Evolutionary conservation across 306 rosid species (phyloP).

Genomic region (Trifolium fragiferum): DNA sequence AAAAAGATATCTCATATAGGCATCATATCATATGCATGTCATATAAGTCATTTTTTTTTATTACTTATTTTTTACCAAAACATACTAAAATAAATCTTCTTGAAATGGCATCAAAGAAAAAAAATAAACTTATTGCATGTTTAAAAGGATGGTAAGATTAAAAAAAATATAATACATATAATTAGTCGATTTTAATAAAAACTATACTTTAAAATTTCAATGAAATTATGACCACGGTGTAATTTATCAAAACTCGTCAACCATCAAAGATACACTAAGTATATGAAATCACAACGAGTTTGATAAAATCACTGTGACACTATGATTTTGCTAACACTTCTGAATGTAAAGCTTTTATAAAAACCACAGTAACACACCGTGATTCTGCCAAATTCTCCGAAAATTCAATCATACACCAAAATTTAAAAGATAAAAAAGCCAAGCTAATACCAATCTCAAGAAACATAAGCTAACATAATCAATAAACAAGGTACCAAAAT

Average conservation of each 20-base stretch:
- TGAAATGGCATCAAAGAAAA: too few relatives aligned
- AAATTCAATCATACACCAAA: not conserved
- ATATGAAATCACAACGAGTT: not conserved
- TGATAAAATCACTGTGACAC: not conserved
- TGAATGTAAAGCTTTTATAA: not conserved
- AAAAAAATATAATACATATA: too few relatives aligned
- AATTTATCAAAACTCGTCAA: too few relatives aligned
- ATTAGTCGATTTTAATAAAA: too few relatives aligned
- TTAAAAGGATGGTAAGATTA: too few relatives aligned
- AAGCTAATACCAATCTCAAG: not conserved
- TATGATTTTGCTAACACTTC: not conserved
- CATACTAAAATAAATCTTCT: too few relatives aligned
- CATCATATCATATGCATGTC: conserved; percentile 2
- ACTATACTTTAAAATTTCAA: too few relatives aligned
- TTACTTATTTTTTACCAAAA: not conserved
- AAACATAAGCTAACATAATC: not conserved
- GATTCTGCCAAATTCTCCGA: not conserved
- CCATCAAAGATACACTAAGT: not conserved
- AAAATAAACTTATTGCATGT: too few relatives aligned
- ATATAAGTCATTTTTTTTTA: not conserved
- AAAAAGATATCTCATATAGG: not conserved
- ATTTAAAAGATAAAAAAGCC: not conserved
- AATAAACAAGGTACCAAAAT: conserved; percentile 25
- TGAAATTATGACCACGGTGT: too few relatives aligned
- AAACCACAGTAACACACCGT: not conserved